These are phyloP conservation scores for Cavenderia fasciculata DNA, from an alignment of 78 protist species.

Conservation along the genomic window DNA sequence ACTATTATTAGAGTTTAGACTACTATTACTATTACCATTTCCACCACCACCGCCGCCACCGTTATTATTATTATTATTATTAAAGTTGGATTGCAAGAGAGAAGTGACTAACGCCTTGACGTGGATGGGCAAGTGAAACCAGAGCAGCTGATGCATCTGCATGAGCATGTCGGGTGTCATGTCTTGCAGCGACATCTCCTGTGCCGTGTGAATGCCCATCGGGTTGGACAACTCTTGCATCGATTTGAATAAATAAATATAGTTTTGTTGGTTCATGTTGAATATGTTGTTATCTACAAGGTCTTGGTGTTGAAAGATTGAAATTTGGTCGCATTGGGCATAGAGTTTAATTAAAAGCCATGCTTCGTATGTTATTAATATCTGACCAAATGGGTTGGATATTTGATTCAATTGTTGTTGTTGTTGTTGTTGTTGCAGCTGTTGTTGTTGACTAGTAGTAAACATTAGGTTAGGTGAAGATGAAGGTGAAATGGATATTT, in stretches of 20 bases:
- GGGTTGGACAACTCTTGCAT: slow-evolving; percentile 47
- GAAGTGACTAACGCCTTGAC: neutral
- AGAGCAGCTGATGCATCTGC: slow-evolving; percentile 15
- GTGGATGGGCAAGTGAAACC: slow-evolving; percentile 54
- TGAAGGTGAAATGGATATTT: neutral
- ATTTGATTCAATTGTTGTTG: neutral
- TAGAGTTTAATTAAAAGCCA: neutral
- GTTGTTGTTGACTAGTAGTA: neutral
- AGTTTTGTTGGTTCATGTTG: neutral
- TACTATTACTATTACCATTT: no score
- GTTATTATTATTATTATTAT: neutral
- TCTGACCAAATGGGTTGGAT: slow-evolving; percentile 57
- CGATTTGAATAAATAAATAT: slow-evolving; percentile 29
- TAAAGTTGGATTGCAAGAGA: neutral
- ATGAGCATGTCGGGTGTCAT: slow-evolving; percentile 13
- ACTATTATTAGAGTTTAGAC: neutral
- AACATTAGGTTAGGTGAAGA: neutral
- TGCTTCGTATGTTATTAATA: neutral
- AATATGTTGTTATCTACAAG: neutral
- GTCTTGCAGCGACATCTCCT: slow-evolving; percentile 4
- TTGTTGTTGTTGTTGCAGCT: slow-evolving; percentile 1
- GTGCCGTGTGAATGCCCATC: neutral
- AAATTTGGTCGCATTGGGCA: slow-evolving; percentile 28
- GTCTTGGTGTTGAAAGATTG: neutral
- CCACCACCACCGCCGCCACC: no score